phyloP scores from a whole-genome alignment of 495 filamentous ascomycete species.

The Amphirosellinia nigrospora region DNA sequence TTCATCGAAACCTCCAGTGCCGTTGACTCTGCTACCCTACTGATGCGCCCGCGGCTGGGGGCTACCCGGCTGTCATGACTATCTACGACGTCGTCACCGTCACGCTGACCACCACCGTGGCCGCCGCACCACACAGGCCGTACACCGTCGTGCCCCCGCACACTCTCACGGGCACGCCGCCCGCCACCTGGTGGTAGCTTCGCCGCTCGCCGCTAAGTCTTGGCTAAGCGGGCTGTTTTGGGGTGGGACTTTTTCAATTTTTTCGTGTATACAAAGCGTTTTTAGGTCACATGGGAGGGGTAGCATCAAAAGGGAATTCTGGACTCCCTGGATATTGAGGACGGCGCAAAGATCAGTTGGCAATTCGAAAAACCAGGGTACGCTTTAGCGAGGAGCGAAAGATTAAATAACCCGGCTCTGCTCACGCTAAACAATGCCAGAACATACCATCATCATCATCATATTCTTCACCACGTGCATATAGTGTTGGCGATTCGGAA shows the following conservation, averaged over 20 bases:
- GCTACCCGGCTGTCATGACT: conserved; percentile 52
- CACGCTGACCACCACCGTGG: conserved; percentile 42
- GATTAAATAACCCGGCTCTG: not conserved
- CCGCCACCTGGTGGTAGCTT: conserved; percentile 33
- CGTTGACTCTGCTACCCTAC: conserved; percentile 24
- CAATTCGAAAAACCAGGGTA: not conserved
- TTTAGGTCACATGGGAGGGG: not conserved
- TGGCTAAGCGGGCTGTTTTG: not conserved
- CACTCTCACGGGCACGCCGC: conserved; percentile 35
- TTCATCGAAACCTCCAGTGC: conserved; percentile 35
- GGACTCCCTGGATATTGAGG: not conserved
- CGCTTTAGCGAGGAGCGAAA: not conserved
- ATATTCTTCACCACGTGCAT: conserved; percentile 1
- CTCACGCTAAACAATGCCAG: not conserved
- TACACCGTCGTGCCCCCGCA: conserved; percentile 30
- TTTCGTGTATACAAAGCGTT: conserved; percentile 15
- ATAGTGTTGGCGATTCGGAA: not conserved
- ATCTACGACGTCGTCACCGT: conserved; percentile 61
- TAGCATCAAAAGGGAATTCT: not conserved
- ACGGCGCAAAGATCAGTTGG: not conserved
- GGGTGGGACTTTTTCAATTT: not conserved
- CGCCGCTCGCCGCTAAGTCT: conserved; percentile 33
- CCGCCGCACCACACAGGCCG: conserved; percentile 25
- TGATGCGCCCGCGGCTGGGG: conserved; percentile 45
- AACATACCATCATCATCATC: not conserved